Evolutionary conservation across 257 asterid species (phyloP).

Genomic region (Solanum clarkiae): DNA sequence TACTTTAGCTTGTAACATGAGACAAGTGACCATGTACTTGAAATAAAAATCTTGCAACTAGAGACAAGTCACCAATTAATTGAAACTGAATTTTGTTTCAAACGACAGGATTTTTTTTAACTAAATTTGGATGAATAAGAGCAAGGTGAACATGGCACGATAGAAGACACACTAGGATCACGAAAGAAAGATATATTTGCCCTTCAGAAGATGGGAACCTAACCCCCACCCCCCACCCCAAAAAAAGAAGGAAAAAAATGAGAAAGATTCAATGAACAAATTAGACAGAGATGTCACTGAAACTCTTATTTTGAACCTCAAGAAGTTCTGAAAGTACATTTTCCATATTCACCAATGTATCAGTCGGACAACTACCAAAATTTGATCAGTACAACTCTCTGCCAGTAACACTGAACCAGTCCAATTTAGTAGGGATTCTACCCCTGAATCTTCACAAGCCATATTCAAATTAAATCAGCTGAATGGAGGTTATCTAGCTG

Average conservation of each 20-base stretch:
- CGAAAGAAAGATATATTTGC: background rate
- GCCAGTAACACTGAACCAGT: background rate
- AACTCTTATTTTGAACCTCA: background rate
- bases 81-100: background rate
- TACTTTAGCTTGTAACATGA: background rate
- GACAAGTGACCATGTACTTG: background rate
- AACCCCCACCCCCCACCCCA: background rate
- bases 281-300: background rate
- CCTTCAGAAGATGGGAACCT: background rate
- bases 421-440: background rate
- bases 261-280: background rate
- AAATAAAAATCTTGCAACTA: background rate
- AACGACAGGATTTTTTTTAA: background rate
- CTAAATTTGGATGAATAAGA: background rate
- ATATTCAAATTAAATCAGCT: background rate
- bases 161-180: background rate
- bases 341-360: background rate
- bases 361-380: background rate
- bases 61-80: background rate
- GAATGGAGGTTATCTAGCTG: conserved; percentile 9
- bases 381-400: background rate
- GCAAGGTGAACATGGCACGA: background rate
- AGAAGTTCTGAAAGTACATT: background rate
- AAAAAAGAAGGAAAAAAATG: background rate
- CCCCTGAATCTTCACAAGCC: background rate